phyloP scores from a whole-genome alignment of 352 stramenopile genomes.

The Phytopythium cucurbitacearum region DNA sequence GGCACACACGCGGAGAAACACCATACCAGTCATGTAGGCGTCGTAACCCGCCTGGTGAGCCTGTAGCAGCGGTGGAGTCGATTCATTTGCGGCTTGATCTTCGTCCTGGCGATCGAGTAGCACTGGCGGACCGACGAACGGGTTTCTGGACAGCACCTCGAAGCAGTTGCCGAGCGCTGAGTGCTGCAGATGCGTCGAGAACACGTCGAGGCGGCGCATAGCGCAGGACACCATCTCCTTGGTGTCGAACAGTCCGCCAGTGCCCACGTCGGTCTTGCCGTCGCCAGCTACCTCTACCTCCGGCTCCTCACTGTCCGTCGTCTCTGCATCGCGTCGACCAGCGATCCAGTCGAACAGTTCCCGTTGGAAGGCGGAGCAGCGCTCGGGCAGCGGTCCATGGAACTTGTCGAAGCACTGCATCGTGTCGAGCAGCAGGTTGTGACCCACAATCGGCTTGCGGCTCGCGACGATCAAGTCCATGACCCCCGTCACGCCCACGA shows the following conservation, averaged over 20 bases:
- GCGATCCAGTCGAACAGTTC: conserved; percentile 52
- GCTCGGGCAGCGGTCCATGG: conserved; percentile 43
- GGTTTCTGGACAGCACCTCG: conserved; percentile 46
- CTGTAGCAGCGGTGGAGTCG: conserved; percentile 22
- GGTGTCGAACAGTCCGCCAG: conserved; percentile 58
- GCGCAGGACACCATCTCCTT: conserved; percentile 65
- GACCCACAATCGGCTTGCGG: conserved; percentile 54
- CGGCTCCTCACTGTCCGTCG: neutral
- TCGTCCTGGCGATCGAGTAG: conserved; percentile 13
- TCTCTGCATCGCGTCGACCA: neutral
- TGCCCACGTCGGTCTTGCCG: neutral
- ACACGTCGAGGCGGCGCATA: conserved; percentile 61
- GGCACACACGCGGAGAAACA: conserved; percentile 66
- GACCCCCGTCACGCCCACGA: conserved; percentile 66
- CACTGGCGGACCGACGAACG: conserved; percentile 60
- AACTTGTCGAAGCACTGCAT: conserved; percentile 84
- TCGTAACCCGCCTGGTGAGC: conserved; percentile 77
- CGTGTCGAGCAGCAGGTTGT: conserved; percentile 80
- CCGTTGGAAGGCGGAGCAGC: conserved; percentile 54
- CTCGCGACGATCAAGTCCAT: conserved; percentile 44
- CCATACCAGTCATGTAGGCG: conserved; percentile 73
- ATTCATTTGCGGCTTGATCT: conserved; percentile 3
- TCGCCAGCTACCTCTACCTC: neutral
- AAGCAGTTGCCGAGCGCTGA: conserved; percentile 66
- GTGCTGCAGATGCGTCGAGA: conserved; percentile 51